A percentile compares a stretch with the other conserved stretches of the same genome.
Evolutionary conservation across 192 early-diverging fungal species (phyloP).

Genomic region (Dispira simplex): DNA sequence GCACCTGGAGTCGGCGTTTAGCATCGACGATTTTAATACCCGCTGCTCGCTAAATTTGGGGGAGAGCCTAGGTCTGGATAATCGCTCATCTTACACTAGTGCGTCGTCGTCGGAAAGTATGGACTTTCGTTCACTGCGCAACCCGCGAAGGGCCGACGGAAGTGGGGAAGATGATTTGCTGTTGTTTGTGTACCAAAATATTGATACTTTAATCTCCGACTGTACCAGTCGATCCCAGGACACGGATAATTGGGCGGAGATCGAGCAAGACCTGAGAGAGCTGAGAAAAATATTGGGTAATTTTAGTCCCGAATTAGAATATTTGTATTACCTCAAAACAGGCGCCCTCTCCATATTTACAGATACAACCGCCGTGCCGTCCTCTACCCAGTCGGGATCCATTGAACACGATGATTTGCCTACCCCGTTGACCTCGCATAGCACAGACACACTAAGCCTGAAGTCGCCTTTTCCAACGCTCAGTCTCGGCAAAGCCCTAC

Average conservation of each 20-base stretch:
- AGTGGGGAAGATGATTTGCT: slow-evolving; percentile 3
- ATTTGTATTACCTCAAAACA: not conserved
- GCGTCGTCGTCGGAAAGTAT: not conserved
- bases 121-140: not conserved
- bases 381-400: too few relatives aligned
- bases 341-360: not conserved
- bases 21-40: slow-evolving; percentile 8
- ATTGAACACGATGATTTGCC: too few relatives aligned
- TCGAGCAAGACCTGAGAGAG: not conserved
- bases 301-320: slow-evolving; percentile 5
- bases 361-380: too few relatives aligned
- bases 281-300: not conserved
- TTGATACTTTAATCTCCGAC: slow-evolving; percentile 2
- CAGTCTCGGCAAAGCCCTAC: too few relatives aligned
- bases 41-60: slow-evolving; percentile 3
- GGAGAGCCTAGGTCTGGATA: not conserved
- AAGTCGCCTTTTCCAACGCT: too few relatives aligned
- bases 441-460: too few relatives aligned
- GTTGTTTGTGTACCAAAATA: slow-evolving; percentile 7
- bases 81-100: not conserved
- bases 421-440: too few relatives aligned
- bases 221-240: not conserved
- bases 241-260: slow-evolving; percentile 1
- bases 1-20: slow-evolving; percentile 9
- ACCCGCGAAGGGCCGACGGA: not conserved